These are phyloP conservation scores for Acorus gramineus DNA, from an alignment of 106 monocot genomes.

Conservation along the genomic window DNA sequence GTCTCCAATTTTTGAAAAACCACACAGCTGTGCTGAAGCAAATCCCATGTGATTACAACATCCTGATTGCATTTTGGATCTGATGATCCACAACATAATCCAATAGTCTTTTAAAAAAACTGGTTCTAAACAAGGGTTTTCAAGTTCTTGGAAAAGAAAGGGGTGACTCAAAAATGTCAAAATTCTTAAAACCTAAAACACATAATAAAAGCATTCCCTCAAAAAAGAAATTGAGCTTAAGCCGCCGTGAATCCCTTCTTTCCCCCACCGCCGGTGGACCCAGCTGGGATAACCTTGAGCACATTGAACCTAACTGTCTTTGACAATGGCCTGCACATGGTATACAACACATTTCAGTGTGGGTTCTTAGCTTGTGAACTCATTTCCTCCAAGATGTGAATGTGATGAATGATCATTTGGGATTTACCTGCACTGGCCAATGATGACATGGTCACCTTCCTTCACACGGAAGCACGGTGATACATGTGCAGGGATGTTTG, in stretches of 20 bases:
- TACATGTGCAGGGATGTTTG: conserved; percentile 57
- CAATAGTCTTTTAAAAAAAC: too few relatives aligned
- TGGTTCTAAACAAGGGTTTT: too few relatives aligned
- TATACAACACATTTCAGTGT: background rate
- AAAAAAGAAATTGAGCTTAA: background rate
- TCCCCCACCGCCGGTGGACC: conserved; percentile 38
- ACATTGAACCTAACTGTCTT: conserved; percentile 87
- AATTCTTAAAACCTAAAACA: too few relatives aligned
- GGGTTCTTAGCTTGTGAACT: too few relatives aligned
- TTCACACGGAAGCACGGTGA: conserved; percentile 78
- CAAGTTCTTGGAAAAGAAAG: too few relatives aligned
- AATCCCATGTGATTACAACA: too few relatives aligned
- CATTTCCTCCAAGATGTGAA: background rate
- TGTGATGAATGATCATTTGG: background rate
- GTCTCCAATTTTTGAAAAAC: too few relatives aligned
- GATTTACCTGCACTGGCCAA: conserved; percentile 70
- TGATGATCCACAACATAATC: too few relatives aligned
- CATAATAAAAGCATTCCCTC: too few relatives aligned
- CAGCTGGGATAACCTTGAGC: conserved; percentile 65
- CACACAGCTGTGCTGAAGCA: too few relatives aligned
- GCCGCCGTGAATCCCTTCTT: conserved; percentile 72
- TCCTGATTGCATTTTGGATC: too few relatives aligned
- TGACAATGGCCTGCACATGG: conserved; percentile 39
- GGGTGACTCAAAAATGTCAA: too few relatives aligned
- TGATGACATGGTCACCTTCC: conserved; percentile 73